Conservation (phyloP, 495 filamentous ascomycete species). For the Glonium stellatum region DNA sequence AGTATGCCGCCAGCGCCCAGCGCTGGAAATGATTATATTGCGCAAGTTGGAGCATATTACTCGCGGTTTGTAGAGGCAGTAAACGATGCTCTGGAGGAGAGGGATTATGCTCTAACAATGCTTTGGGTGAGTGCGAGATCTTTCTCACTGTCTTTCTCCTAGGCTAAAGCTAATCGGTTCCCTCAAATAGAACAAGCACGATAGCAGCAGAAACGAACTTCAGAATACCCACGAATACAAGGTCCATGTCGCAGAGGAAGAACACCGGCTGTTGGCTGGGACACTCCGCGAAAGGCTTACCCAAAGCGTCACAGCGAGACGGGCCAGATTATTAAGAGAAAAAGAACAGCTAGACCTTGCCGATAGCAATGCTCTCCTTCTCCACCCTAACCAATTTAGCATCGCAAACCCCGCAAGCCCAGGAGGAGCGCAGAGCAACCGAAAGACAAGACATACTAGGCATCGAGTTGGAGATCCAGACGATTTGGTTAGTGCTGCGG, state of each 20-base stretch:
- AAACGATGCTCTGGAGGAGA: conserved; percentile 75
- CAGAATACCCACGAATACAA: conserved; percentile 52
- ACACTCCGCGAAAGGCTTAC: conserved; percentile 81
- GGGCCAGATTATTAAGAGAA: conserved; percentile 69
- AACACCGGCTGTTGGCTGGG: conserved; percentile 66
- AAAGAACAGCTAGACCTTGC: conserved; percentile 84
- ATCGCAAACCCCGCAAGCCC: conserved; percentile 61
- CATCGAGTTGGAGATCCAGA: conserved; percentile 63
- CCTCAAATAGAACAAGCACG: conserved; percentile 33
- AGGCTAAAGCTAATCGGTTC: not conserved
- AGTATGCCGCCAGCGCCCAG: conserved; percentile 23
- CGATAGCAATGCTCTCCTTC: conserved; percentile 77
- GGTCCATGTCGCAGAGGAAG: conserved; percentile 68
- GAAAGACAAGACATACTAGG: conserved; percentile 63
- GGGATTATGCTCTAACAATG: conserved; percentile 69
- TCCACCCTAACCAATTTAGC: conserved; percentile 89
- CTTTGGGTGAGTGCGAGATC: conserved; percentile 56
- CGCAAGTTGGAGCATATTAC: conserved; percentile 71
- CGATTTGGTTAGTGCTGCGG: conserved; percentile 59
- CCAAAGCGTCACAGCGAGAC: conserved; percentile 67
- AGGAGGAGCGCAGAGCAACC: conserved; percentile 69
- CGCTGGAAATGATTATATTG: conserved; percentile 34
- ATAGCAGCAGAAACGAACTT: conserved; percentile 48
- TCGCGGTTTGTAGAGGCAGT: conserved; percentile 72
- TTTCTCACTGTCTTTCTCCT: conserved; percentile 3